Percentiles rank a stretch among this genome's conserved stretches.
phyloP scores from a whole-genome alignment of 1,284 basidiomycete species.

The Taiwanofungus camphoratus region DNA sequence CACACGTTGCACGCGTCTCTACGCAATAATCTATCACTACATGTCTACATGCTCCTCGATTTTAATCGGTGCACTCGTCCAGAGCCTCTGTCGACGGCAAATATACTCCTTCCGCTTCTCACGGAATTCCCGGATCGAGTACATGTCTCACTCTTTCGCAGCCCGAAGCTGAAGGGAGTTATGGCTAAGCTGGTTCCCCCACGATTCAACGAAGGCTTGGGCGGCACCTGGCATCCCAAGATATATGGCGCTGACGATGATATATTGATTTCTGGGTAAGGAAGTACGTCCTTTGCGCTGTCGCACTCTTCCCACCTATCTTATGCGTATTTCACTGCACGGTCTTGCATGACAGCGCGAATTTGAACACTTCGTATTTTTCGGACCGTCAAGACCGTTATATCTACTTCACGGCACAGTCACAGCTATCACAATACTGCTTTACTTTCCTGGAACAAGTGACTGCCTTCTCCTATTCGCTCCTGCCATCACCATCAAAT shows the following conservation, averaged over 20 bases:
- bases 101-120: constrained; percentile 69
- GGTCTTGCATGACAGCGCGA: constrained; percentile 59
- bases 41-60: constrained; percentile 79
- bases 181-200: constrained; percentile 80
- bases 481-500: constrained; percentile 34
- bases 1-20: constrained; percentile 60
- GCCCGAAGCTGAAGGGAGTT: constrained; percentile 76
- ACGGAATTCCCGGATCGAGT: constrained; percentile 71
- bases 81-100: constrained; percentile 69
- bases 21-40: constrained; percentile 51
- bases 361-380: constrained; percentile 92
- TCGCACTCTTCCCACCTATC: not conserved
- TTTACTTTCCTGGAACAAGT: constrained; percentile 70
- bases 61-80: constrained; percentile 89
- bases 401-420: constrained; percentile 65
- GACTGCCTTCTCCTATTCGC: constrained; percentile 69
- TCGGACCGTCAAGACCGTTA: constrained; percentile 95
- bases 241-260: constrained; percentile 92
- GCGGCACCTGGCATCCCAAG: constrained; percentile 92
- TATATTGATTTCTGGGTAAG: constrained; percentile 90
- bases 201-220: constrained; percentile 97
- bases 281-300: constrained; percentile 12
- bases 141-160: constrained; percentile 77
- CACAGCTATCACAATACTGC: constrained; percentile 76
- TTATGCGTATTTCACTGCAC: constrained; percentile 7